These are phyloP conservation scores for Bidens hawaiensis DNA, from an alignment of 140 eudicot genomes.

Conservation along the genomic window DNA sequence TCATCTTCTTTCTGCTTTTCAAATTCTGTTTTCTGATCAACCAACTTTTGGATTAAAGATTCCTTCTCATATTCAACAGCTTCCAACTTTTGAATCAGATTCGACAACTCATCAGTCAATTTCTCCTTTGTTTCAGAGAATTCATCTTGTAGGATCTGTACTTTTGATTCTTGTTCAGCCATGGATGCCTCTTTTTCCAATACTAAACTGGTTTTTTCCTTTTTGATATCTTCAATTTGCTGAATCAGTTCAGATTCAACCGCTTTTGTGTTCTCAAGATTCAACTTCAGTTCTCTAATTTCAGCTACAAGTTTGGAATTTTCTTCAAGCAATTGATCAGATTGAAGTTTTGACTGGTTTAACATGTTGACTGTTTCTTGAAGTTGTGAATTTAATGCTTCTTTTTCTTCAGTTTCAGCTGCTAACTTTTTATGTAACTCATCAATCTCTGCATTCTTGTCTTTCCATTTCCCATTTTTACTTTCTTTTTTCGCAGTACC, in stretches of 20 bases:
- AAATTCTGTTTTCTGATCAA: constrained; percentile 38
- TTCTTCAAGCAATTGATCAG: constrained; percentile 35
- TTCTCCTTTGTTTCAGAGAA: constrained; percentile 7
- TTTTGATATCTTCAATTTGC: constrained; percentile 40
- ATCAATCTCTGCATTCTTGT: constrained; percentile 30
- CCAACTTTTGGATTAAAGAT: constrained; percentile 36
- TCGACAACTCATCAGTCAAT: constrained; percentile 35
- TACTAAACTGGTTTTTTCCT: constrained; percentile 28
- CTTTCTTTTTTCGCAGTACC: constrained; percentile 32
- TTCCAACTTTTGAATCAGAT: constrained; percentile 30
- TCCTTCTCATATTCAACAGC: constrained; percentile 41
- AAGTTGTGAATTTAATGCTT: constrained; percentile 32
- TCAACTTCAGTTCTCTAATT: constrained; percentile 28
- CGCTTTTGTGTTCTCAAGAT: constrained; percentile 22
- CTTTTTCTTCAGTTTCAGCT: constrained; percentile 44
- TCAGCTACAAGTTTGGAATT: constrained; percentile 42
- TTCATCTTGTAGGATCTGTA: constrained; percentile 31
- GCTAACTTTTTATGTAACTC: constrained; percentile 46
- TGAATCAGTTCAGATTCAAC: constrained; percentile 34
- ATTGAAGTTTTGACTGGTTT: constrained; percentile 32
- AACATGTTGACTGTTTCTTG: constrained; percentile 40
- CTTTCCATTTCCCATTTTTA: constrained; percentile 36
- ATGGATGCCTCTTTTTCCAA: constrained; percentile 45
- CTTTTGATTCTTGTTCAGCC: constrained; percentile 44
- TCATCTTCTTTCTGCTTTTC: constrained; percentile 60